Base-by-base conservation (phyloP, 1,284 basidiomycete genomes). In the Fomitopsis pinicola region DNA sequence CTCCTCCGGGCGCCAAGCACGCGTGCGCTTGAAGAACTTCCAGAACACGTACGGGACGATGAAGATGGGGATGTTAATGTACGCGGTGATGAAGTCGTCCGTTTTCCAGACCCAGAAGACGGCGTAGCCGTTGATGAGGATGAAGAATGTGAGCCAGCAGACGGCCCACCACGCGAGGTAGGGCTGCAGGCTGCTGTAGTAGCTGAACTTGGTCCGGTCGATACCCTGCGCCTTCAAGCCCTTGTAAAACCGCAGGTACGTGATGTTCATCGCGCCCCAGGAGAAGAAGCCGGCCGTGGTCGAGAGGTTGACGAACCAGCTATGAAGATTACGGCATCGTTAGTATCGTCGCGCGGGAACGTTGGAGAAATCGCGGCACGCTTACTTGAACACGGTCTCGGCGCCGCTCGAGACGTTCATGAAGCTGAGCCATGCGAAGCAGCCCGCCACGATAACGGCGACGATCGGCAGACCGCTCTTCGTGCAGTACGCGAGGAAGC, bases 201-300 rank as follows among this genome's bases (percentile, higher is more conserved):
- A 90, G 1, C 83, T 77, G 65, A 87, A 79, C 56, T 78, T 71
- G 58, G 71, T 78, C 65, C 87, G 82, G 66, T 82, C 77, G 64
- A 86, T 73, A 28, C 83, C 84, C 67, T 90, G 88, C 40, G 67
- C 74, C 69, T 78, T 81, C 69, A 84, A 72, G 28, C 86, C 89
- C 64, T 82, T 79, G 74, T 86, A 84, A 82, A 92, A 94, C 73
- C 82, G 85, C 59, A 91, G 71, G 74, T 91, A 94, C 3, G 89
- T 87, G 45, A 88, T 60, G 68, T 88, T 86, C 74, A 94, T 92
- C 57, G 83, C 73, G 67, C 80, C 82, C 88, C 88, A 92, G 55
- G 82, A 81, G 68, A 90, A 81, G 73, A 89, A 79, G 52, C 86
- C 86, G 6, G 82, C 82, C 57, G 85, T 78, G 46, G 85, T 80